These are phyloP conservation scores for Arachis monticola DNA, from an alignment of 331 rosid species.

Conservation along the genomic window DNA sequence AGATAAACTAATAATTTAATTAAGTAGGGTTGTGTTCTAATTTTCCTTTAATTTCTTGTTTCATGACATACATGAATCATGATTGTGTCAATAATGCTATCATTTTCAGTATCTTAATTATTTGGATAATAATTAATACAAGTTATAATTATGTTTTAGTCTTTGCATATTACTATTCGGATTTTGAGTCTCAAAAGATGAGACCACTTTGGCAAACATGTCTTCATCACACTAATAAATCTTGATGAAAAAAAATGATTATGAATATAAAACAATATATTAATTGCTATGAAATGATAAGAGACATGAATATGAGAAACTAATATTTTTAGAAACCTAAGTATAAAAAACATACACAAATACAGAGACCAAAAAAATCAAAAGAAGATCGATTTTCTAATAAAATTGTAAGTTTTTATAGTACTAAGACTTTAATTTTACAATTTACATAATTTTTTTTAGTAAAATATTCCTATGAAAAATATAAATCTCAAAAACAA, in stretches of 20 bases:
- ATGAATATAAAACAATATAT: background rate
- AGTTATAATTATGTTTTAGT: background rate
- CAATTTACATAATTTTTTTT: too few relatives aligned
- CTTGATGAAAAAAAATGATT: background rate
- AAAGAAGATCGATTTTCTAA: too few relatives aligned
- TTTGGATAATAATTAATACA: background rate
- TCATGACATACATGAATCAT: slow-evolving; percentile 23
- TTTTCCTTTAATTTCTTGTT: background rate
- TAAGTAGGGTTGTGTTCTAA: background rate
- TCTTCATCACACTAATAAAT: background rate
- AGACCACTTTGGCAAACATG: background rate
- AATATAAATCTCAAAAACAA: too few relatives aligned
- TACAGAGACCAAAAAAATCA: too few relatives aligned
- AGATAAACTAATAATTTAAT: background rate
- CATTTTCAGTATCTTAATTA: background rate
- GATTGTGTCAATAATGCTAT: slow-evolving; percentile 15
- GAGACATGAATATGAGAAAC: background rate
- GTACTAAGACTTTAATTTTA: too few relatives aligned
- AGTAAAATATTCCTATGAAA: too few relatives aligned
- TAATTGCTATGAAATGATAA: background rate
- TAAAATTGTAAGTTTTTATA: too few relatives aligned
- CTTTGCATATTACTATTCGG: background rate
- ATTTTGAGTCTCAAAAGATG: slow-evolving; percentile 5
- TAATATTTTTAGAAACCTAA: too few relatives aligned
- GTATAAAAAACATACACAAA: too few relatives aligned